Percentiles rank a stretch among this genome's conserved stretches.
Conservation (phyloP, 805 yeast species). For the Yamadazyma sp. region DNA sequence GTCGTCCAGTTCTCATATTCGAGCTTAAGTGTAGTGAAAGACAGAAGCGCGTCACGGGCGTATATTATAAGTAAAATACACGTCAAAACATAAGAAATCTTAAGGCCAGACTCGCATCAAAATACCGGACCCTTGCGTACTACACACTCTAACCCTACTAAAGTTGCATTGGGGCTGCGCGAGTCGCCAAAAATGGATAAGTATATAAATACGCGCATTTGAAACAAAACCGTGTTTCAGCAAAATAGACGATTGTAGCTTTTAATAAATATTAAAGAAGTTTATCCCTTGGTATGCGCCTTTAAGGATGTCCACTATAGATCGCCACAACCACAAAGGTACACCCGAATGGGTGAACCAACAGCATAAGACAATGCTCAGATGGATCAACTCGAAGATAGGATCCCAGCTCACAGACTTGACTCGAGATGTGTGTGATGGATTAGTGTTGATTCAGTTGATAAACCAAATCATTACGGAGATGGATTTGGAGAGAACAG, state of each 20-base stretch:
- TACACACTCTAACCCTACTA: background rate
- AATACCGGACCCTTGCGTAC: too few relatives aligned
- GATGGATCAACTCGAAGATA: slow-evolving; percentile 49
- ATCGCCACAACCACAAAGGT: background rate
- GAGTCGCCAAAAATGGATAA: background rate
- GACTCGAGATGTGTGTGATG: slow-evolving; percentile 38
- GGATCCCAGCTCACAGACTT: slow-evolving; percentile 21
- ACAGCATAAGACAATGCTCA: slow-evolving; percentile 49
- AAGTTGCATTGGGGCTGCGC: too few relatives aligned
- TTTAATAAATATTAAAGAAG: slow-evolving; percentile 1
- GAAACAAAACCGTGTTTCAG: slow-evolving; percentile 8
- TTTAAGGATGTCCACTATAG: background rate
- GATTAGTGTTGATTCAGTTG: slow-evolving; percentile 38
- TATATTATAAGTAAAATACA: too few relatives aligned
- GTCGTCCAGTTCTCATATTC: too few relatives aligned
- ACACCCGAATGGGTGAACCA: slow-evolving; percentile 38
- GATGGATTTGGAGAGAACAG: slow-evolving; percentile 15
- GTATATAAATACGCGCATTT: slow-evolving; percentile 5
- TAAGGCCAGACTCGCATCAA: too few relatives aligned
- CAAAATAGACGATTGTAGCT: slow-evolving; percentile 7
- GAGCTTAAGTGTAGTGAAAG: too few relatives aligned
- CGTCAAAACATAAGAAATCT: too few relatives aligned
- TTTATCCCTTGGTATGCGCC: background rate
- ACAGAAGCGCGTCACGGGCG: too few relatives aligned
- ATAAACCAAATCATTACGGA: slow-evolving; percentile 31